A percentile compares a stretch with the other conserved stretches of the same genome.
phyloP scores from a whole-genome alignment of 2,329 filamentous ascomycete genomes.

The Thyridium curvatum region DNA sequence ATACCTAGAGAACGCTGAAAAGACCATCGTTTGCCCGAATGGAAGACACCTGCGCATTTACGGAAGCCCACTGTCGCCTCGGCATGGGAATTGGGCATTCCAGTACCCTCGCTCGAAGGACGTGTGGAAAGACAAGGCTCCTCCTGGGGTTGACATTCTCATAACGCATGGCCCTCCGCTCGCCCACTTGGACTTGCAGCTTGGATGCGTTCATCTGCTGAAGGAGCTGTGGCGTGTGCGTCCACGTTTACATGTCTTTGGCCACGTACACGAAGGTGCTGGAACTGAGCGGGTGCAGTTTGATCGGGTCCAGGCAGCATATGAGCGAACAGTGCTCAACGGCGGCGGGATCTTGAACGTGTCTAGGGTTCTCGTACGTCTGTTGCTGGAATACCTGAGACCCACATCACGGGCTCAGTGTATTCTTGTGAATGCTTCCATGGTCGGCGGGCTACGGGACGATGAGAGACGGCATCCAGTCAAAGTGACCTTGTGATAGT shows the following conservation, averaged over 20 bases:
- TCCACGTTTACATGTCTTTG: constrained; percentile 26
- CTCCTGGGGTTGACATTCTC: constrained; percentile 21
- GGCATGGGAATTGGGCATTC: constrained; percentile 32
- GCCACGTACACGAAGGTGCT: constrained; percentile 25
- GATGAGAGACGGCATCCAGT: neutral
- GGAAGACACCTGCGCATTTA: constrained; percentile 23
- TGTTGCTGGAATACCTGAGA: neutral
- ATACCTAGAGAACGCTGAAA: constrained; percentile 23
- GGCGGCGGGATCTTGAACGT: constrained; percentile 2
- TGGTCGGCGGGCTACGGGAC: constrained; percentile 4
- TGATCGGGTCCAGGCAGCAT: constrained; percentile 6
- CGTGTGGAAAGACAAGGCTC: constrained; percentile 16
- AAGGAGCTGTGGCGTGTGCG: constrained; percentile 21
- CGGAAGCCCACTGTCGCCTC: constrained; percentile 25
- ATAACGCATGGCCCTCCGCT: constrained; percentile 25
- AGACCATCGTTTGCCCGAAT: constrained; percentile 17
- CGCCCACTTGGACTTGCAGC: constrained; percentile 22
- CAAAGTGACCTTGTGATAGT: too few species aligned
- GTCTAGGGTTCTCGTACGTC: neutral
- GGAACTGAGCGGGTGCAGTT: neutral
- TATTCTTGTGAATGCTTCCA: constrained; percentile 3
- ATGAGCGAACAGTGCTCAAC: constrained; percentile 5
- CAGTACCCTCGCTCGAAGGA: constrained; percentile 26
- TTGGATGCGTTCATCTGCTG: constrained; percentile 19
- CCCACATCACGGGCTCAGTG: neutral